Evolutionary conservation across 192 early-diverging fungal genomes (phyloP), one percentile per base, ranked within the genome.

Genomic region (Umbelopsis sp.): DNA sequence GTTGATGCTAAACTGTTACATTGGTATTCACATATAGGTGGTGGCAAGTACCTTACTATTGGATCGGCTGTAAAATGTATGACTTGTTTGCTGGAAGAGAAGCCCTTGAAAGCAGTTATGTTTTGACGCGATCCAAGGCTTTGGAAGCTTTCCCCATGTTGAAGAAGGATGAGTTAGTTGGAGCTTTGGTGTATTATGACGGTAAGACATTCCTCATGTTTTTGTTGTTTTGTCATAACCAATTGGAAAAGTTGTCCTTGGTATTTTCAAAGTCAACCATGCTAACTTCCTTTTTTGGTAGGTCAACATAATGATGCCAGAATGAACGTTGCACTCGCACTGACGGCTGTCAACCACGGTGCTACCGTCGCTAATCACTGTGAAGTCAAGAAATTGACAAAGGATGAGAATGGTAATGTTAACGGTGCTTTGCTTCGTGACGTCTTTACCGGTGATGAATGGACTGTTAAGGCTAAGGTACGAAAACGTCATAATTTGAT

Each of bases 1-100:
- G 38, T 11, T 41, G 38, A 41, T 11, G 4, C 38, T 41, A 41
- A 41, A 36, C 26, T 20, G 0, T 29, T 32, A 12, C 31, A 62
- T 29, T 29, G 70, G 49, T 47, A 62, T 14, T 77, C 73, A 22
- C 54, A 44, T 17, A 29, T 77, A 92, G 91, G 70, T 94, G 91
- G 91, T 98, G 96, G 95, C 94, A 98, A 81, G 80, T 98, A 26
- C 96, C 96, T 65, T 98, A 98, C 77, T 98, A 94, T 72, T 98
- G 93, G 93, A 88, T 88, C 41, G 97, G 97, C 21, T 91, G 91
- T 72, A 98, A 98, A 71, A 91, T 88, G 65, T 97, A 97, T 80
- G 96, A 97, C 71, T 73, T 93, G 17, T 83, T 98, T 73, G 94
- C 97, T 7, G 95, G 94, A 51, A 83, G 86, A 65, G 89, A 96